Evolutionary conservation across 106 monocot species (phyloP), one percentile per base, ranked within the genome.

Genomic region (Apostasia shenzhenica): DNA sequence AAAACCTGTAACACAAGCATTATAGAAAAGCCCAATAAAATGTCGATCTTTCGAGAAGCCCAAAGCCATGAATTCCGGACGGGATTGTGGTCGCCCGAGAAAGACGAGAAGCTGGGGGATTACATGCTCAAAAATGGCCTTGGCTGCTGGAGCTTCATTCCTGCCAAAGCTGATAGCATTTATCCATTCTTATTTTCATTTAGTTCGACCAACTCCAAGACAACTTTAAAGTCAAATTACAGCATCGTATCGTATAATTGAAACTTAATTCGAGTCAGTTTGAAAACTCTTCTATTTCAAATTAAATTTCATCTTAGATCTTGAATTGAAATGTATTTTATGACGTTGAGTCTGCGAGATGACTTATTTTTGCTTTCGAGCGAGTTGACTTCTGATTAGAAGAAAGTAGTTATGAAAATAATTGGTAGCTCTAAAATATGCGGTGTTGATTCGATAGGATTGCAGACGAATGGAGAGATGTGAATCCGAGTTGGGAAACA

Each of bases 401-500:
- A 26, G 26, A 26, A 26, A 26, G 26, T 26, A 26, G 26, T 26
- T 26, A 26, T 26, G 26, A 26, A 26, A 26, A 26, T 26, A 26
- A 12, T 11, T 44, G 46, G 2, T 55, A 3, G 6, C n/a, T 62
- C 4, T 45, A 4, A 11, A 26, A 56, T 8, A 2, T 4, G 14
- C 2, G 14, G 10, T 3, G 4, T 14, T 4, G 14, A 13, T 13
- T 12, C 1, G 56, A 37, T 63, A 77, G 77, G 77, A 3, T 50
- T 77, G 64, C 77, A 77, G 11, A 63, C 70, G 64, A 77, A 63
- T 75, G 82, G 82, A 38, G 78, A 83, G 82, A 83, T 78, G 38
- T 83, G 82, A 86, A 58, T 68, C 79, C 7, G 51, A 76, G 42
- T 54, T 82, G 43, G 86, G 86, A 13, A 86, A 86, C 76, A 82